Base-by-base conservation (phyloP, 352 stramenopile genomes). In the Globisporangium parvum region DNA sequence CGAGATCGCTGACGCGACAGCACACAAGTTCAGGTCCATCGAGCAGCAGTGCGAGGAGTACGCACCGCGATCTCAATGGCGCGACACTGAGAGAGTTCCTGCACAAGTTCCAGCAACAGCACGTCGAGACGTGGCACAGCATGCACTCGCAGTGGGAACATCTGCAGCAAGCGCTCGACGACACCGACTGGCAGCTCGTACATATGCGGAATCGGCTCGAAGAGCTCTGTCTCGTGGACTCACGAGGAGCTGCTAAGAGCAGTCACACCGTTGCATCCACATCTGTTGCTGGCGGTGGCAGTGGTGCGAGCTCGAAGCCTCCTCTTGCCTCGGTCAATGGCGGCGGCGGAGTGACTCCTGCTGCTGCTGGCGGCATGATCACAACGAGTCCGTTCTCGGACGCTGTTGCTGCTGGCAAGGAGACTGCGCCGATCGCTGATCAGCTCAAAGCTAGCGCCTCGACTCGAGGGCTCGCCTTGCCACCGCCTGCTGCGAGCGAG, bases 371-470 rank as follows among this genome's bases (percentile, higher is more conserved):
- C 28, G 31, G 24, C 11, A 28, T 50, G 21, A 42, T 14, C 9
- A 62, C 55, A 35, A 63, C 63, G 3, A 84, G 74, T 45, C 73
- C 81, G 14, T 91, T 91, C 57, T 88, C 81, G 2, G 79, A 89
- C 21, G 81, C 81, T 3, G 63, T 91, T 8, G 78, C 79, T 4
- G 77, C 77, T 0, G 81, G 79, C 24, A 71, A 71, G 55, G 67
- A 82, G 4, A 87, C 70, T 1, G 73, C 76, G 48, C 69, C 69
- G 0, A 59, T 91, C 33, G 77, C 70, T 1, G 70, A 88, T 21
- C 60, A 88, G 46, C 61, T 91, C 12, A 72, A 73, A 47, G 51
- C 63, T 3, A 78, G 45, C 54, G 44, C 53, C 3, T 66, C 75
- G 12, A 54, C 57, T 23, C 59, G 66, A 31, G 62, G 37, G 14